Conservation (phyloP, 1,284 basidiomycete genomes). For the Rhodotorula glutinis region DNA sequence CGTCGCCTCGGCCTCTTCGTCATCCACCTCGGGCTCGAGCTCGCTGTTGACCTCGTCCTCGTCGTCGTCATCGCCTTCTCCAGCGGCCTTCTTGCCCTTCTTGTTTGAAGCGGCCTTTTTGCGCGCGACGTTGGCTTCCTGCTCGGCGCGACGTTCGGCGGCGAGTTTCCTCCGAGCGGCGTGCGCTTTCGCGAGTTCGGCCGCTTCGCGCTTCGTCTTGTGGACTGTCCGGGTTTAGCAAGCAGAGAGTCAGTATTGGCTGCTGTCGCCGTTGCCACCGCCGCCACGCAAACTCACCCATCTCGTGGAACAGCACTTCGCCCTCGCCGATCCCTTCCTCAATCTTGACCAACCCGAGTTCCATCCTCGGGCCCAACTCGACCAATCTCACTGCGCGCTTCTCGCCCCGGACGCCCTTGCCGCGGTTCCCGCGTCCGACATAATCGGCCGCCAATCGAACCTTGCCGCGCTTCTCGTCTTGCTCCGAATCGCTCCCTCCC, state of each 20-base stretch:
- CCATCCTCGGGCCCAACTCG: slow-evolving; percentile 94
- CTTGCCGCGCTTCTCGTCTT: slow-evolving; percentile 54
- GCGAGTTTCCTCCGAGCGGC: slow-evolving; percentile 69
- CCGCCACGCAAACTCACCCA: slow-evolving; percentile 33
- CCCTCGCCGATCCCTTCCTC: slow-evolving; percentile 60
- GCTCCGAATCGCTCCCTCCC: slow-evolving; percentile 56
- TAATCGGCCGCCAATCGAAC: slow-evolving; percentile 87
- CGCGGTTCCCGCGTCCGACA: slow-evolving; percentile 85
- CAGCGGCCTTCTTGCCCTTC: slow-evolving; percentile 48
- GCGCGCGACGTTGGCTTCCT: slow-evolving; percentile 83
- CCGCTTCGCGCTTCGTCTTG: slow-evolving; percentile 54
- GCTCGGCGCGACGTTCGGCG: slow-evolving; percentile 74
- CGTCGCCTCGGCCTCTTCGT: slow-evolving; percentile 50
- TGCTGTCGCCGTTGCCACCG: no score
- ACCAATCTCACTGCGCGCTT: slow-evolving; percentile 86
- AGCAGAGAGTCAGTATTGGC: background rate
- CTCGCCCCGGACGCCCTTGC: slow-evolving; percentile 60
- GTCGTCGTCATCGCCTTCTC: slow-evolving; percentile 48
- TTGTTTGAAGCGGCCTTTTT: slow-evolving; percentile 59
- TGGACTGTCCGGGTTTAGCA: slow-evolving; percentile 37
- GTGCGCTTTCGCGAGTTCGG: slow-evolving; percentile 66
- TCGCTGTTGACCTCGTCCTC: slow-evolving; percentile 49
- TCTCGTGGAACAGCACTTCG: slow-evolving; percentile 80
- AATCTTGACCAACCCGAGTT: slow-evolving; percentile 88
- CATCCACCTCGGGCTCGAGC: slow-evolving; percentile 57